Evolutionary conservation across 179 eudicot species (phyloP).

Genomic region (Corrigiola litoralis): DNA sequence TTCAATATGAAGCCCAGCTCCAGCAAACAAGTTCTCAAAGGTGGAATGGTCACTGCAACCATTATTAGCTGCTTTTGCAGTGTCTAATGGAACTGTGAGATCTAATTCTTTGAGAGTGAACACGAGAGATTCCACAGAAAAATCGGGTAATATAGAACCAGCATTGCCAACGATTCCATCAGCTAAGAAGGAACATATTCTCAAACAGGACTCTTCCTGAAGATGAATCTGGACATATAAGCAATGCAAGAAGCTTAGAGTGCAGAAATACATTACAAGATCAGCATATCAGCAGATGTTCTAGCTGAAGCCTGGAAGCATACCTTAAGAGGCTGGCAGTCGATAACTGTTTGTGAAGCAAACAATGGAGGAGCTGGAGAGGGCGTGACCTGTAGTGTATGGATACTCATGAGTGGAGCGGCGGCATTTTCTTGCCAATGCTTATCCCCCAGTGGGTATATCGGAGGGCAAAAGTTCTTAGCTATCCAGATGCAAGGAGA

Average conservation of each 20-base stretch:
- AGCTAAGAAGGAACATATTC: conserved; percentile 84
- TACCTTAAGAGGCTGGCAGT: conserved; percentile 88
- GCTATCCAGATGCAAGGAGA: conserved; percentile 38
- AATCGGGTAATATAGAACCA: conserved; percentile 64
- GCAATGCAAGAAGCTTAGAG: neutral
- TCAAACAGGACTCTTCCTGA: conserved; percentile 94
- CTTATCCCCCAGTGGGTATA: conserved; percentile 71
- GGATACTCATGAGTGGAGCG: conserved; percentile 64
- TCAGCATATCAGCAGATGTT: conserved; percentile 3
- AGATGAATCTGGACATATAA: conserved; percentile 81
- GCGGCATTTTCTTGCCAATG: conserved; percentile 49
- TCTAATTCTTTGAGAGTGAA: conserved; percentile 67
- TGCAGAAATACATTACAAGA: neutral
- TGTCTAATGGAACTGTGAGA: conserved; percentile 69
- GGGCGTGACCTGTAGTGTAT: conserved; percentile 79
- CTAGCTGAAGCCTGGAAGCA: conserved; percentile 8
- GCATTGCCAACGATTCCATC: conserved; percentile 73
- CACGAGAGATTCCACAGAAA: conserved; percentile 58
- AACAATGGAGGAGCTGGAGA: conserved; percentile 77
- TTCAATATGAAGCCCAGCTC: conserved; percentile 81
- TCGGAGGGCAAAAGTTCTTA: conserved; percentile 77
- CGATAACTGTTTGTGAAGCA: conserved; percentile 71
- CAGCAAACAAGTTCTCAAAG: conserved; percentile 48
- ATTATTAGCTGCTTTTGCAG: conserved; percentile 28
- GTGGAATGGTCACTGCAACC: conserved; percentile 18